Conservation (phyloP, 2,329 filamentous ascomycete genomes). For the Colletotrichum sp. region DNA sequence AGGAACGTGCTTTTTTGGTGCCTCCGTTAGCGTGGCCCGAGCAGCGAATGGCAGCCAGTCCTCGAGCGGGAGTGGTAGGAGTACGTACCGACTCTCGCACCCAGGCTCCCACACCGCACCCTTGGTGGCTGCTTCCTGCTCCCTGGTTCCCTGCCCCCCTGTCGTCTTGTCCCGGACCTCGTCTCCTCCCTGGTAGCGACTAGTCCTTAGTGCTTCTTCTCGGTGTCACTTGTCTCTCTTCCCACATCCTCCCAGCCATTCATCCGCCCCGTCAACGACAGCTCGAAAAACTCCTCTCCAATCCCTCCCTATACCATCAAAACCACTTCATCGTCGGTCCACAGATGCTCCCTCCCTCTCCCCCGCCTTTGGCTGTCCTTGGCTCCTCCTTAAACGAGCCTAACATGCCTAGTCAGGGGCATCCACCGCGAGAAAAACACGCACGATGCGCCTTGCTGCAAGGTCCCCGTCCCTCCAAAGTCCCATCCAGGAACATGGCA, state of each 20-base stretch:
- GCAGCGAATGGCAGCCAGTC: background rate
- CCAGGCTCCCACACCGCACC: background rate
- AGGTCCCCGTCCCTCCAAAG: slow-evolving; percentile 18
- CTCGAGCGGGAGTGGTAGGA: background rate
- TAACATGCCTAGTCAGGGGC: slow-evolving; percentile 18
- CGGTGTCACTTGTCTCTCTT: slow-evolving; percentile 20
- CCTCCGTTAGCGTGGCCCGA: slow-evolving; percentile 1
- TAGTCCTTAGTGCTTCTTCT: slow-evolving; percentile 10
- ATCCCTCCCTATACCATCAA: slow-evolving; percentile 13
- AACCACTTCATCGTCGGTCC: slow-evolving; percentile 3
- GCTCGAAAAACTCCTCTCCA: slow-evolving; percentile 18
- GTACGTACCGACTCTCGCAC: background rate
- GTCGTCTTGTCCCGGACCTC: slow-evolving; percentile 14
- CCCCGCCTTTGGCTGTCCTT: slow-evolving; percentile 16
- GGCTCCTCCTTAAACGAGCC: slow-evolving; percentile 10
- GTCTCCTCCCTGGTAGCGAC: background rate
- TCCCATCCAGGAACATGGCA: background rate
- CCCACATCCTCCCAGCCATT: slow-evolving; percentile 18
- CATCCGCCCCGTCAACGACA: slow-evolving; percentile 9
- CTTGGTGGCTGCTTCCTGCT: slow-evolving; percentile 5
- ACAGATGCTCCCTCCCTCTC: slow-evolving; percentile 6
- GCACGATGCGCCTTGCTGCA: slow-evolving; percentile 18
- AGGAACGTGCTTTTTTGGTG: background rate
- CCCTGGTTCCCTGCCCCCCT: background rate
- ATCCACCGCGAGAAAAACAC: slow-evolving; percentile 3